Percentiles rank a stretch among this genome's conserved stretches.
Conservation (phyloP, 108 stramenopile genomes). For the Parietichytrium sp. region DNA sequence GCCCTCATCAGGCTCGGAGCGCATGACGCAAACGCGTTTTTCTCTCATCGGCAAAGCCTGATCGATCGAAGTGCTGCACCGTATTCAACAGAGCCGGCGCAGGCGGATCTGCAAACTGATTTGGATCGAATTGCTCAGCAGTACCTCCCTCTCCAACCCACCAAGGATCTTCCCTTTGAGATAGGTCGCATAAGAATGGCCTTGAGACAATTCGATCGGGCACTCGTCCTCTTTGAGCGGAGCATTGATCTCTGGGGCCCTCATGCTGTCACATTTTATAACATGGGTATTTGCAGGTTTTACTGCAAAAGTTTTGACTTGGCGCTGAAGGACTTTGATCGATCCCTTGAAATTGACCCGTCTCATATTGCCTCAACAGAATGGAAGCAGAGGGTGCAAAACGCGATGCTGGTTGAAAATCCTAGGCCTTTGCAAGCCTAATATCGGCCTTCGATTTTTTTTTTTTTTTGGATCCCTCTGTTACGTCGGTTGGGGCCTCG, state of each 20-base stretch:
- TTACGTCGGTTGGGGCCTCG: too few relatives aligned
- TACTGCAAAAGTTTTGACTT: background rate
- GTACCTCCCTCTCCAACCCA: background rate
- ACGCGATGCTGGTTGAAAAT: background rate
- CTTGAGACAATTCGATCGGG: background rate
- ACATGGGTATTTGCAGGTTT: background rate
- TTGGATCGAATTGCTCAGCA: too few relatives aligned
- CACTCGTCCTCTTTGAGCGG: background rate
- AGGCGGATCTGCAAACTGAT: too few relatives aligned
- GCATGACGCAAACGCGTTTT: too few relatives aligned
- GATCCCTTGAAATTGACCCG: background rate
- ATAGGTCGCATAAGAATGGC: conserved; percentile 1
- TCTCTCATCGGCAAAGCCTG: too few relatives aligned
- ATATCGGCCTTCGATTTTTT: too few relatives aligned
- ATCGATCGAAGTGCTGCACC: too few relatives aligned
- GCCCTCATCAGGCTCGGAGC: too few relatives aligned
- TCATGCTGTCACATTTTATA: background rate
- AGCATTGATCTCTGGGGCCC: background rate
- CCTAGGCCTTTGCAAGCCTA: background rate
- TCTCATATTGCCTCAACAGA: too few relatives aligned
- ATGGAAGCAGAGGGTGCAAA: too few relatives aligned
- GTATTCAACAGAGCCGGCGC: too few relatives aligned
- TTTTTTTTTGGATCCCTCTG: too few relatives aligned
- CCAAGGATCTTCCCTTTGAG: conserved; percentile 11
- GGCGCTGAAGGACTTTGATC: background rate